These are phyloP conservation scores for Spinacia oleracea DNA, from an alignment of 179 eudicot genomes.

Conservation along the genomic window DNA sequence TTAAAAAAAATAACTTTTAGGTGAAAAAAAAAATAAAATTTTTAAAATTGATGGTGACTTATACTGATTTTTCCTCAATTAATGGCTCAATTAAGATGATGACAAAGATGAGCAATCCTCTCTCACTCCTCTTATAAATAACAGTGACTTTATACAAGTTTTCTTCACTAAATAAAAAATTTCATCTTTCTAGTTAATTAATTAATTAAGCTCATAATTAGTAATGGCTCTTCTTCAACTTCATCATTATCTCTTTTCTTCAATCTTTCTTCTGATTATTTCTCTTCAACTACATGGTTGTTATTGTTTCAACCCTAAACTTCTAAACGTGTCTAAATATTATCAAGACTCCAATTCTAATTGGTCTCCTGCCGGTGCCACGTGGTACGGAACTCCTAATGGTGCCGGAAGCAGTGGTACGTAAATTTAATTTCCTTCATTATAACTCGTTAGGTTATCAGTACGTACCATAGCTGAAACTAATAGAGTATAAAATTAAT, in stretches of 20 bases:
- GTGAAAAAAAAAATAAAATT: too few species aligned
- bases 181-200: background rate
- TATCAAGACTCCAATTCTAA: background rate
- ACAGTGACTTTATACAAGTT: background rate
- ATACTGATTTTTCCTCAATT: constrained; percentile 15
- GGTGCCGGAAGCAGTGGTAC: constrained; percentile 68
- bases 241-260: background rate
- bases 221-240: constrained; percentile 10
- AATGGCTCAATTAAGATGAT: constrained; percentile 7
- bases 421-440: background rate
- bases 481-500: too few species aligned
- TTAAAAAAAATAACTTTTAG: background rate
- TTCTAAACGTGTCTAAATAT: constrained; percentile 19
- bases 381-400: constrained; percentile 63
- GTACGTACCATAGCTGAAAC: too few species aligned
- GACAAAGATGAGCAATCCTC: background rate
- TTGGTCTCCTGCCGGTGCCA: constrained; percentile 53
- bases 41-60: constrained; percentile 26
- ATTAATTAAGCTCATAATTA: background rate
- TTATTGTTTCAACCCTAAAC: constrained; percentile 25
- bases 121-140: constrained; percentile 17
- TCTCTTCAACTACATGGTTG: constrained; percentile 15
- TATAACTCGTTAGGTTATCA: background rate
- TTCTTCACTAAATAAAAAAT: constrained; percentile 16
- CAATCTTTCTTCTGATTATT: background rate